Evolutionary conservation across 2,329 filamentous ascomycete species (phyloP).

Genomic region (Fusarium hainanense): DNA sequence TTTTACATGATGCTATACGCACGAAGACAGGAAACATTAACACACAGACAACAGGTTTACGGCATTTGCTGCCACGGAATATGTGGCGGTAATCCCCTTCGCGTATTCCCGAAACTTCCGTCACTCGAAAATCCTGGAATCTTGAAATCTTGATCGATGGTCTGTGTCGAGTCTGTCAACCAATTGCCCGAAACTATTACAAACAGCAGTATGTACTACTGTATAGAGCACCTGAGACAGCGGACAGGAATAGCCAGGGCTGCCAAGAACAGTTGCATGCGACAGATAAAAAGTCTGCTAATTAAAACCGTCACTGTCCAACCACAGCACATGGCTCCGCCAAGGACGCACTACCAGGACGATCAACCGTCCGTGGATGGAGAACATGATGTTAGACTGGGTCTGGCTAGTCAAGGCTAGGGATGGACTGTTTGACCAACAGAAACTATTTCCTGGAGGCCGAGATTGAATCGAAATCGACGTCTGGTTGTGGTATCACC

Average conservation of each 20-base stretch:
- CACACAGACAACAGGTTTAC: not conserved
- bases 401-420: conserved; percentile 7
- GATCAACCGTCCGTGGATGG: conserved; percentile 24
- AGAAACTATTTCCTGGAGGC: conserved; percentile 13
- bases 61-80: not conserved
- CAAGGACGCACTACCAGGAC: conserved; percentile 3
- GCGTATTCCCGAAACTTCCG: conserved; percentile 2
- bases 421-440: conserved; percentile 19
- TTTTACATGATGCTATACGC: conserved; percentile 17
- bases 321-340: conserved; percentile 10
- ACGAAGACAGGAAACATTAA: conserved; percentile 18
- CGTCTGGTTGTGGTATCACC: not conserved
- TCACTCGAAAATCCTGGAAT: not conserved
- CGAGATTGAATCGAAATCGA: not conserved
- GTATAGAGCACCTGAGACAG: not conserved
- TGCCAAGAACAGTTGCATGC: conserved; percentile 14
- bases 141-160: not conserved
- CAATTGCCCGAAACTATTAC: not conserved
- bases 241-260: not conserved
- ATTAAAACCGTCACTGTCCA: conserved; percentile 24
- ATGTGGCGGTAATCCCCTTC: conserved; percentile 2
- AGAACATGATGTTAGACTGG: conserved; percentile 23
- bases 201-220: not conserved
- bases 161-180: not conserved
- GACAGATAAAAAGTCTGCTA: conserved; percentile 18